Conservation (phyloP, 805 yeast species). For the Metschnikowia matae region DNA sequence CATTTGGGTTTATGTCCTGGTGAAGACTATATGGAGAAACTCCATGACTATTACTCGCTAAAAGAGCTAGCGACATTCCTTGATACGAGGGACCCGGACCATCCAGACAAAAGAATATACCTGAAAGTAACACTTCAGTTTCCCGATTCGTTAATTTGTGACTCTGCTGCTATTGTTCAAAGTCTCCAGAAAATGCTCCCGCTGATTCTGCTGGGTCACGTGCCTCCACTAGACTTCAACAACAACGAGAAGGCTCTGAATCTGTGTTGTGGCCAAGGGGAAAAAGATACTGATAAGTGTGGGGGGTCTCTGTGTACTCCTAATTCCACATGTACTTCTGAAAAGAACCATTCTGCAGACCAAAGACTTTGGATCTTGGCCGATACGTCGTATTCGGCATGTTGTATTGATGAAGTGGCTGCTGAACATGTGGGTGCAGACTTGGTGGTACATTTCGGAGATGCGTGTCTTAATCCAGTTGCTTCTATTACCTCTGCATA, state of each 20-base stretch:
- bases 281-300: no score
- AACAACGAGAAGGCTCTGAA: neutral
- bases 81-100: slow-evolving; percentile 19
- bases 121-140: slow-evolving; percentile 76
- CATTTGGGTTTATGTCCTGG: slow-evolving; percentile 29
- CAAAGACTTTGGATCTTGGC: slow-evolving; percentile 77
- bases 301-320: neutral
- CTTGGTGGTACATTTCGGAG: slow-evolving; percentile 87
- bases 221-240: no score
- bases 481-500: slow-evolving; percentile 71
- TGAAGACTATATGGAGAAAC: slow-evolving; percentile 24
- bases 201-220: neutral
- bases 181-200: slow-evolving; percentile 41
- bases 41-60: slow-evolving; percentile 54
- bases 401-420: slow-evolving; percentile 96
- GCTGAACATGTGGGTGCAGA: slow-evolving; percentile 89
- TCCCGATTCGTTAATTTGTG: slow-evolving; percentile 76
- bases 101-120: slow-evolving; percentile 25
- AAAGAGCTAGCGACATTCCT: slow-evolving; percentile 44
- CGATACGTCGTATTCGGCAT: slow-evolving; percentile 91
- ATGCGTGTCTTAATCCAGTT: slow-evolving; percentile 84
- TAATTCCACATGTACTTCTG: neutral
- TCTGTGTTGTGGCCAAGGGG: neutral
- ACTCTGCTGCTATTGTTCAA: slow-evolving; percentile 68
- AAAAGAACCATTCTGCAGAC: neutral